These are phyloP conservation scores for Hypsizygus marmoreus DNA, from an alignment of 768 basidiomycete species.

Conservation along the genomic window DNA sequence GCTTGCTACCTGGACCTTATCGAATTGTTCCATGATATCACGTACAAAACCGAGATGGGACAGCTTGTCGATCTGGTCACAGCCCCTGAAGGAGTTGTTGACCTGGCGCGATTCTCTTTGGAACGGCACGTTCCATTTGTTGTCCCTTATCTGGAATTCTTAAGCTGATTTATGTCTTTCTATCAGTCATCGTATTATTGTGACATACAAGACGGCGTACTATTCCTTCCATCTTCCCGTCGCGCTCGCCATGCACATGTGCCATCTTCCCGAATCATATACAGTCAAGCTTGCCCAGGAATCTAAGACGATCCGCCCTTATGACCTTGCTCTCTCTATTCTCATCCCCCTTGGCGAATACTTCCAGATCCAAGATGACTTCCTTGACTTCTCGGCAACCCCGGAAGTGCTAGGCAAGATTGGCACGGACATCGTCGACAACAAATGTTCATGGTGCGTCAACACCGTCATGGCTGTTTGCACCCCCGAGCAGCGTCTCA, in stretches of 20 bases:
- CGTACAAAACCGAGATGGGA: conserved; percentile 94
- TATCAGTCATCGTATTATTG: conserved; percentile 90
- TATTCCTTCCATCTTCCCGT: conserved; percentile 99
- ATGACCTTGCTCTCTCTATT: conserved; percentile 75
- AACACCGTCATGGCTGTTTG: conserved; percentile 77
- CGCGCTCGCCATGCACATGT: conserved; percentile 88
- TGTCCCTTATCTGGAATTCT: conserved; percentile 1
- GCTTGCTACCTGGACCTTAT: conserved; percentile 86
- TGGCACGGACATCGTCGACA: conserved; percentile 97
- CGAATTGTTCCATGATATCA: conserved; percentile 88
- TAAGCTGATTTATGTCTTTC: background rate
- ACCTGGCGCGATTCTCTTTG: conserved; percentile 85
- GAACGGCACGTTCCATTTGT: conserved; percentile 58
- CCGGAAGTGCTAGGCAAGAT: conserved; percentile 95
- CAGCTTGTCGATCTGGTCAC: conserved; percentile 96
- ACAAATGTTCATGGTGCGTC: conserved; percentile 98
- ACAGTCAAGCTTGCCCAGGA: conserved; percentile 22
- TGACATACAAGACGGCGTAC: conserved; percentile 95
- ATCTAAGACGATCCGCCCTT: conserved; percentile 48
- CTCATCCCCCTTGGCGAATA: conserved; percentile 94
- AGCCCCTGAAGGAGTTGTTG: conserved; percentile 87
- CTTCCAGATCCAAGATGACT: conserved; percentile 99
- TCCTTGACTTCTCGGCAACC: conserved; percentile 87
- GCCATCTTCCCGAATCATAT: conserved; percentile 58
- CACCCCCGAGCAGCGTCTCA: conserved; percentile 52